Base-by-base conservation (phyloP, 2,329 filamentous ascomycete species). In the Fusarium redolens region DNA sequence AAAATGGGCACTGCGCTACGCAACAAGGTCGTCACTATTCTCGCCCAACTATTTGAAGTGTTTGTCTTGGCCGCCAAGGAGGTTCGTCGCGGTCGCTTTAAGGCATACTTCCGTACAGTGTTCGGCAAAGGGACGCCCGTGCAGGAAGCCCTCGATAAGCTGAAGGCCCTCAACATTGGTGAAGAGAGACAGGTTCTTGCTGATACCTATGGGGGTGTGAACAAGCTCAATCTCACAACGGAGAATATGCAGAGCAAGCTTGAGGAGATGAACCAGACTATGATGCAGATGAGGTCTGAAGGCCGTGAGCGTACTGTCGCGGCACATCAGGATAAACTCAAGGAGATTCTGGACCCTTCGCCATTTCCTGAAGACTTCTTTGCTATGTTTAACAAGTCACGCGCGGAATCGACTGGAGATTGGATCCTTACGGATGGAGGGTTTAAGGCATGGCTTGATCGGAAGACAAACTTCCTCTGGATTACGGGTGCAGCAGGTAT, bases 141-240 rank as follows among this genome's bases (percentile, higher is more conserved):
- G 2, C 78, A 82, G 15, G 81, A 75, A 6, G 79, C 83, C 1
- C 73, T 87, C 7, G 79, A 80, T 9, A 84, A 78, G 28, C 80
- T 87, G 25, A 81, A 82, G 33, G 78, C 77, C 4, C 78, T 86
- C 7, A 86, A 83, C 4, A 71, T 82, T 22, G 81, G 80, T 14
- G 85, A 87, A 64, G 81, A 81, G 60, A 73, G 81, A 1, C 79
- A 86, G 22, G 84, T 86, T 18, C 76, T 85, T 18, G 85, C 84
- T 8, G 83, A 86, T 60, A 86, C 83, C 0, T 82, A 83, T 48
- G 81, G 80, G 4, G 79, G 79, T 10, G 81, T 84, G 10, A 78
- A 78, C 1, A 72, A 79, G 47, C 78, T 83, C n/a, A 79, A 81
- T 38, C 70, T 79, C 30, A 81, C 81, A 15, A 81, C 82, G 1